These are phyloP conservation scores for Chloranthus sessilifolius DNA, from an alignment of 164 flowering plant genomes.

Conservation along the genomic window DNA sequence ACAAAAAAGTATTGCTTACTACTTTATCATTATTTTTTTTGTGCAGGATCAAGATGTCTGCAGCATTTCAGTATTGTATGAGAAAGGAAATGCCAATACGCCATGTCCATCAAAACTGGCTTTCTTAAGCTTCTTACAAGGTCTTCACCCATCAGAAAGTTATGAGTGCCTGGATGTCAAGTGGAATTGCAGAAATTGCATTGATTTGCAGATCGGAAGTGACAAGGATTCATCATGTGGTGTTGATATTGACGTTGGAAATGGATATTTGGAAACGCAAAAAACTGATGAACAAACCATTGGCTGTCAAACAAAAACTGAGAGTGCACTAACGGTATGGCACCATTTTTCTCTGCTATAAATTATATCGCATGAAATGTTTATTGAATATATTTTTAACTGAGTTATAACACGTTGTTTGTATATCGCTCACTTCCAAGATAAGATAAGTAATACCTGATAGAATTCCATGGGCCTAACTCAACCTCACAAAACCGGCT, in stretches of 20 bases:
- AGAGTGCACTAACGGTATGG: conserved; percentile 36
- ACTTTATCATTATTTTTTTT: no score
- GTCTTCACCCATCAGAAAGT: conserved; percentile 25
- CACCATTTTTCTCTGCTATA: background rate
- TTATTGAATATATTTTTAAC: no score
- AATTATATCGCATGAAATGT: no score
- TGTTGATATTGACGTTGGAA: conserved; percentile 35
- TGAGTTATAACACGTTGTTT: no score
- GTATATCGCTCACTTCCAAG: no score
- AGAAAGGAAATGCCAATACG: conserved; percentile 20
- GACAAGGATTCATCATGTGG: conserved; percentile 30
- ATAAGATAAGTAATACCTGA: no score
- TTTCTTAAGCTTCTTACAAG: conserved; percentile 29
- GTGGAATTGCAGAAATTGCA: conserved; percentile 28
- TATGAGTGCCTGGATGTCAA: conserved; percentile 27
- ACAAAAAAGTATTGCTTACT: no score
- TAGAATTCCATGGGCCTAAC: no score
- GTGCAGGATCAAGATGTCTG: conserved; percentile 37
- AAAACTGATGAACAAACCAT: conserved; percentile 22
- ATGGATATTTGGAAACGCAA: conserved; percentile 21
- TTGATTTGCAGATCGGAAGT: conserved; percentile 28
- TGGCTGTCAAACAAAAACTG: conserved; percentile 24
- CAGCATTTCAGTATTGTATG: conserved; percentile 34
- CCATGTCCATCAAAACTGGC: conserved; percentile 27
- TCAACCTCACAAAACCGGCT: no score